Conservation (phyloP, 1,284 basidiomycete genomes). For the Melanopsichium pennsylvanicum region DNA sequence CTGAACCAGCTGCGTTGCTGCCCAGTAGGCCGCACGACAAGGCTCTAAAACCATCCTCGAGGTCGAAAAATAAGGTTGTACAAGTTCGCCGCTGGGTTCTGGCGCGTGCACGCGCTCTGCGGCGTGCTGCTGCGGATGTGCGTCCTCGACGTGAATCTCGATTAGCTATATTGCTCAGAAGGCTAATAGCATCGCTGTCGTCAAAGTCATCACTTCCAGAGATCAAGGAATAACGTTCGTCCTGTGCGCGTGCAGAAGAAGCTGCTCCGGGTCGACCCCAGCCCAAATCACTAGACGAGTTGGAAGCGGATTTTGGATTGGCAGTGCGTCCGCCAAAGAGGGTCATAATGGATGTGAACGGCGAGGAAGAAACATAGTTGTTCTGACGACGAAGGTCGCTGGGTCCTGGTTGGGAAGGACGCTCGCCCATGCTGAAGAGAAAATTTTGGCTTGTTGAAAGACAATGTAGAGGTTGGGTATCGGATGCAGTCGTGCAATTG, state of each 20-base stretch:
- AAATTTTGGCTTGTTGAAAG: no score
- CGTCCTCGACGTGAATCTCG: conserved; percentile 36
- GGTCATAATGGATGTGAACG: conserved; percentile 28
- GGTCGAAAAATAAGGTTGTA: conserved; percentile 18
- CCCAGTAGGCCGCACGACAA: conserved; percentile 33
- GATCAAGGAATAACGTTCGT: conserved; percentile 28
- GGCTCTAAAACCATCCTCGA: conserved; percentile 11
- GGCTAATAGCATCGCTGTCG: conserved; percentile 57
- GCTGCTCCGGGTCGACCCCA: conserved; percentile 18
- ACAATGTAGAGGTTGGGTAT: no score
- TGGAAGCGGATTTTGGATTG: background rate
- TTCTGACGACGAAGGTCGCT: conserved; percentile 7
- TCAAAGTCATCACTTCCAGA: conserved; percentile 41
- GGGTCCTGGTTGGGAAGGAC: conserved; percentile 9
- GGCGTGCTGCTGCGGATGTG: conserved; percentile 15
- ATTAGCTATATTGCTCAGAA: conserved; percentile 53
- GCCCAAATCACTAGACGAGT: conserved; percentile 1
- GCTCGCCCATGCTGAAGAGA: conserved; percentile 4
- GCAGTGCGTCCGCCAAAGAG: conserved; percentile 30
- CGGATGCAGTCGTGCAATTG: no score
- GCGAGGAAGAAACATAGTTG: background rate
- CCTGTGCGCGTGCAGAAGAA: conserved; percentile 1
- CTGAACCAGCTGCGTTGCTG: background rate
- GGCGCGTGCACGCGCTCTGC: conserved; percentile 21
- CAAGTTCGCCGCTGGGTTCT: conserved; percentile 30